These are phyloP conservation scores for Cairneyella variabilis DNA, from an alignment of 495 filamentous ascomycete genomes.

Conservation along the genomic window DNA sequence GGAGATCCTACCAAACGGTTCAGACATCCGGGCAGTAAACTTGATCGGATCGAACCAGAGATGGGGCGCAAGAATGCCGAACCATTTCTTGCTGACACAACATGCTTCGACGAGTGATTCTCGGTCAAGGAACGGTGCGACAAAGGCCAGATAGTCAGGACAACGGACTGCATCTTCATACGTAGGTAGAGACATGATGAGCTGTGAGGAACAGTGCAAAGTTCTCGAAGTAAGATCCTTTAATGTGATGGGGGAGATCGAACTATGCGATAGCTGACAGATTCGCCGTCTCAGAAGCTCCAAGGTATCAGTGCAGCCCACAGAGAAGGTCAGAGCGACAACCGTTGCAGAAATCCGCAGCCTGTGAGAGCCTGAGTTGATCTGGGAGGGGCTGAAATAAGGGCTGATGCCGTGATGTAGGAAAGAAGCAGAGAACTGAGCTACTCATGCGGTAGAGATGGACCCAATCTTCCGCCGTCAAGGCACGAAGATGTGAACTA, in stretches of 20 bases:
- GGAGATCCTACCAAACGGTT: slow-evolving; percentile 10
- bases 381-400: too few species aligned
- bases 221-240: neutral
- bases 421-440: too few species aligned
- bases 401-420: too few species aligned
- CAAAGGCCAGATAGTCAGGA: neutral
- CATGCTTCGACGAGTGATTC: neutral
- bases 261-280: neutral
- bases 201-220: neutral
- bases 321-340: too few species aligned
- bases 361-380: too few species aligned
- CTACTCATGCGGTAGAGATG: too few species aligned
- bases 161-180: slow-evolving; percentile 6
- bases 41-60: slow-evolving; percentile 21
- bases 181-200: slow-evolving; percentile 16
- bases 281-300: too few species aligned
- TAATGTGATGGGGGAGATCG: neutral
- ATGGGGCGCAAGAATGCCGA: neutral
- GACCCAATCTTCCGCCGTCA: too few species aligned
- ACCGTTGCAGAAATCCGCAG: too few species aligned
- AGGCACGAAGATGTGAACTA: too few species aligned
- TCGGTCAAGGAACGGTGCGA: slow-evolving; percentile 11
- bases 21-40: neutral
- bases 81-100: slow-evolving; percentile 6
- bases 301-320: too few species aligned